Conservation (phyloP, 495 filamentous ascomycete genomes). For the Penicillium waksmanii region DNA sequence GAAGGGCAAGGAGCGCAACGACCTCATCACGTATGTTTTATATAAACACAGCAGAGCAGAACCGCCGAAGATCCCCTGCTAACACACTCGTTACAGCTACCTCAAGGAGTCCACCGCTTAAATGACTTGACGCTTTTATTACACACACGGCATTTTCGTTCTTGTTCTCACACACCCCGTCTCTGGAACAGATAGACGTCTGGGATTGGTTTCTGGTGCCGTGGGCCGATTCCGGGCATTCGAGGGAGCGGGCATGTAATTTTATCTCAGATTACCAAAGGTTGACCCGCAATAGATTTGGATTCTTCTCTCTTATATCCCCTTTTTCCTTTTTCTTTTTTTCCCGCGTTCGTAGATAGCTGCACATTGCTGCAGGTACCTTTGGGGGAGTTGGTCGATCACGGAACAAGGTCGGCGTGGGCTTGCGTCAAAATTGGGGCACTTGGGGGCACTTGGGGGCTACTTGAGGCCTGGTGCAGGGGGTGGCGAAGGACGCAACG, state of each 20-base stretch:
- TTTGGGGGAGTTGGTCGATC: conserved; percentile 2
- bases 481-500: background rate
- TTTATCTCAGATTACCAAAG: conserved; percentile 39
- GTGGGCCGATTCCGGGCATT: conserved; percentile 33
- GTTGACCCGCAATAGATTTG: conserved; percentile 38
- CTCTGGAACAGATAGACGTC: conserved; percentile 30
- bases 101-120: conserved; percentile 68
- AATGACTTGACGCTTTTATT: conserved; percentile 38
- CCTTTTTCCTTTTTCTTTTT: background rate
- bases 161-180: conserved; percentile 31
- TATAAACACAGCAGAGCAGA: background rate
- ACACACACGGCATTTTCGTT: conserved; percentile 21
- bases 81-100: conserved; percentile 49
- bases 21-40: conserved; percentile 89
- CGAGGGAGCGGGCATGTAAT: conserved; percentile 46
- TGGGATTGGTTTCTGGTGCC: conserved; percentile 30
- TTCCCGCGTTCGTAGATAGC: conserved; percentile 4
- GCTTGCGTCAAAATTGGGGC: background rate
- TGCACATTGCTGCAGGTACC: conserved; percentile 22
- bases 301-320: conserved; percentile 20
- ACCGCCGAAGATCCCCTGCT: background rate
- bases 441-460: background rate
- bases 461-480: background rate
- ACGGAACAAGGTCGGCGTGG: background rate
- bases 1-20: conserved; percentile 99